Evolutionary conservation across 2,329 filamentous ascomycete genomes (phyloP), one percentile per base, ranked within the genome.

Genomic region (Alternaria conjuncta): DNA sequence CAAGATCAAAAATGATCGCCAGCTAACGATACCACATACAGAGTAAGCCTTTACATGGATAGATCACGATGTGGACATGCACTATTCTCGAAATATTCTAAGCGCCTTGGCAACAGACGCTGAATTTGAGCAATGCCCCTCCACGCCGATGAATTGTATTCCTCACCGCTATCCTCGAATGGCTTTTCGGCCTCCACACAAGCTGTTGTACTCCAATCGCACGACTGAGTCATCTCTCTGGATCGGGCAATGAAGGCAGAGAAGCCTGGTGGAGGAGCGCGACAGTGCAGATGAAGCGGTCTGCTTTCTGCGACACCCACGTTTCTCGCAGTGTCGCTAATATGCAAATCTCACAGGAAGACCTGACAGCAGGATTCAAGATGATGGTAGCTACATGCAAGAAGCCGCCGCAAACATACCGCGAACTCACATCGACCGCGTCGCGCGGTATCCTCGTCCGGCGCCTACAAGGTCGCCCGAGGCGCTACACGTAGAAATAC

Each of bases 391-490:
- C 43, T 47, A 30, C 30, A 20, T 47, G 20, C 43, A n/a, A 47
- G 43, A 53, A 60, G 63, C 53, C 60, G 49, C 63, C 49, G 68
- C 55, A 57, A 43, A 47, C 58, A 55, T 55, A 49, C 49, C 60
- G 65, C 67, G 59, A 63, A 61, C 58, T 61, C 65, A 58, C 64
- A 64, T 44, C 55, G 55, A 63, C 51, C 30, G 59, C 64, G 30
- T 60, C 67, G 61, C 64, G 64, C 55, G 59, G 65, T 62, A 61
- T 55, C 60, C 61, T 54, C 20, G 43, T 54, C 58, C 58, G 65
- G 75, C 72, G 74, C 72, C 72, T 73, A 70, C 58, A 68, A 63
- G 67, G 68, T 55, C 65, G 69, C 72, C 69, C 73, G 67, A 66
- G 64, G 65, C 63, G 58, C 59, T 74, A 76, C 70, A 70, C 64